Conservation (phyloP, 768 basidiomycete species). For the Leccinum olivaceopallidum region DNA sequence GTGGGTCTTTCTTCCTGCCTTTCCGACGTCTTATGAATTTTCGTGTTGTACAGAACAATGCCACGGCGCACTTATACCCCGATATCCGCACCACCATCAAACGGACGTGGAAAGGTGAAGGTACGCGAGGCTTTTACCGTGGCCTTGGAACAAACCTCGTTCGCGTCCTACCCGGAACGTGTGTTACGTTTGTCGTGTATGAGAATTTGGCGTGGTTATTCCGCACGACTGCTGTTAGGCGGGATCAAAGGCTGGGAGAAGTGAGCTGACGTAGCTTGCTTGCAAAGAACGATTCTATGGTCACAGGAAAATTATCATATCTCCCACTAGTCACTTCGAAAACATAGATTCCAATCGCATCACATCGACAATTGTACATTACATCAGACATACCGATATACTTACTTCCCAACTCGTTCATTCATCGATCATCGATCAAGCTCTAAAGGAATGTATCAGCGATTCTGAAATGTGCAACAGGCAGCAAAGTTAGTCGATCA, state of each 20-base stretch:
- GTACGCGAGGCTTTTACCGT: slow-evolving; percentile 86
- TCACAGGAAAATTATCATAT: slow-evolving; percentile 9
- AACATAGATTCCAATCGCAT: not conserved
- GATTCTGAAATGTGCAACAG: not conserved
- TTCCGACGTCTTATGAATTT: not conserved
- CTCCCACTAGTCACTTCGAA: slow-evolving; percentile 3
- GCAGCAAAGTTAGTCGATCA: slow-evolving; percentile 17
- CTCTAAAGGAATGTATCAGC: slow-evolving; percentile 13
- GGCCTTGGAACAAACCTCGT: slow-evolving; percentile 94
- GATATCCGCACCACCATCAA: slow-evolving; percentile 79
- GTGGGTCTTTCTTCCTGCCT: slow-evolving; percentile 40
- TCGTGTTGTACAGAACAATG: slow-evolving; percentile 53
- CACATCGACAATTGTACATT: slow-evolving; percentile 12
- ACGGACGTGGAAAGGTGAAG: slow-evolving; percentile 81
- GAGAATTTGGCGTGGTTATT: slow-evolving; percentile 88
- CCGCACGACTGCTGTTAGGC: slow-evolving; percentile 59
- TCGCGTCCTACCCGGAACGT: slow-evolving; percentile 94
- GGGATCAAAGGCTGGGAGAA: slow-evolving; percentile 32
- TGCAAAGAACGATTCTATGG: not conserved
- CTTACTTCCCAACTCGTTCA: slow-evolving; percentile 11
- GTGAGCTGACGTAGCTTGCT: slow-evolving; percentile 2
- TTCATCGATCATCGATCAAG: not conserved
- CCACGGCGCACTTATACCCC: slow-evolving; percentile 68
- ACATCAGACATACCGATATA: slow-evolving; percentile 1
- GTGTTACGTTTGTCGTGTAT: slow-evolving; percentile 97